phyloP scores from a whole-genome alignment of 2,329 filamentous ascomycete genomes.

The Alternaria ventricosa region DNA sequence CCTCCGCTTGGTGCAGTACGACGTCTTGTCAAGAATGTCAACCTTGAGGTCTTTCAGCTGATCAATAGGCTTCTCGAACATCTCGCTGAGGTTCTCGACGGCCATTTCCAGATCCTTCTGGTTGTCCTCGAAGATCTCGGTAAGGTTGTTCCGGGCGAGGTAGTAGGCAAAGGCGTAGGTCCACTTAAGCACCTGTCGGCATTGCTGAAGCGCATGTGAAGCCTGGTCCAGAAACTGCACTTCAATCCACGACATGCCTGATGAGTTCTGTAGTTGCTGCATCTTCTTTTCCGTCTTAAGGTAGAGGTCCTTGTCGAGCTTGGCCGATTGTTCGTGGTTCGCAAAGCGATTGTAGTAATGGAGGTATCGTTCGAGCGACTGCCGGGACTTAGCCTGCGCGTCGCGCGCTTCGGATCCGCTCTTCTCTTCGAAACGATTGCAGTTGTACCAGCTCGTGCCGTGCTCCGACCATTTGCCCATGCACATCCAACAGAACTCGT shows the following conservation, averaged over 20 bases:
- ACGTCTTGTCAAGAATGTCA: slow-evolving; percentile 98
- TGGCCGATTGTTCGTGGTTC: slow-evolving; percentile 97
- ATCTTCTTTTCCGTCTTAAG: slow-evolving; percentile 99
- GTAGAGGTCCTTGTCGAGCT: slow-evolving; percentile 94
- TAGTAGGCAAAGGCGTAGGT: slow-evolving; percentile 99
- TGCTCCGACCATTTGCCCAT: slow-evolving; percentile 99
- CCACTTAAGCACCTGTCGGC: slow-evolving; percentile 98
- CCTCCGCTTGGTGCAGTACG: slow-evolving; percentile 92
- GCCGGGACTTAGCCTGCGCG: slow-evolving; percentile 87
- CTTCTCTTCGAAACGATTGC: slow-evolving; percentile 96
- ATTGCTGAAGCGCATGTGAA: slow-evolving; percentile 91
- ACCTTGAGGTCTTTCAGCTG: slow-evolving; percentile 88
- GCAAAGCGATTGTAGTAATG: slow-evolving; percentile 99
- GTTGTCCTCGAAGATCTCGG: slow-evolving; percentile 98
- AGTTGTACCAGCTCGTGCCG: slow-evolving; percentile 99
- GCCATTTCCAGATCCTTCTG: slow-evolving; percentile 98
- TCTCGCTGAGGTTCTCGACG: slow-evolving; percentile 94
- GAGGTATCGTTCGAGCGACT: slow-evolving; percentile 92
- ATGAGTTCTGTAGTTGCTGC: slow-evolving; percentile 91
- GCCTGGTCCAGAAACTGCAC: slow-evolving; percentile 96
- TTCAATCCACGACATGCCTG: slow-evolving; percentile 98
- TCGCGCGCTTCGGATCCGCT: slow-evolving; percentile 89
- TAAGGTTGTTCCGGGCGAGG: slow-evolving; percentile 92
- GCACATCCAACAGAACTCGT: slow-evolving; percentile 99
- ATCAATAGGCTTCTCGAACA: slow-evolving; percentile 97